These are phyloP conservation scores for Echria macrotheca DNA, from an alignment of 495 filamentous ascomycete species.

Conservation along the genomic window DNA sequence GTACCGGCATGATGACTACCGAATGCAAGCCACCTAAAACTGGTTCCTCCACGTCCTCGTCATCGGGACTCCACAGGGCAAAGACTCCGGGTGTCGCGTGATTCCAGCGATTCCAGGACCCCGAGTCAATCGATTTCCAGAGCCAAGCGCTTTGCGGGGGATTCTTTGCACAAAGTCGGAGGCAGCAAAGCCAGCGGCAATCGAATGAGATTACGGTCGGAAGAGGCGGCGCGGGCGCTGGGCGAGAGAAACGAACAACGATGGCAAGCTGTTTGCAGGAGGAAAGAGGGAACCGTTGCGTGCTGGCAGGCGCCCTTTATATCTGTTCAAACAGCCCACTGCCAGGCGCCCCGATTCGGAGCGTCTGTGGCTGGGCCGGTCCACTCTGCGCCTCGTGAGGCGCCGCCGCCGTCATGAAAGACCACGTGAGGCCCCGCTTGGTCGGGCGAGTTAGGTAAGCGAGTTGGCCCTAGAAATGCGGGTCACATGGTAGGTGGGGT, in stretches of 20 bases:
- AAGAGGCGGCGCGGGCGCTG: too few relatives aligned
- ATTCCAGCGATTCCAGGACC: too few relatives aligned
- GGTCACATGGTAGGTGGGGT: conserved; percentile 28
- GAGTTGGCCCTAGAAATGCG: conserved; percentile 27
- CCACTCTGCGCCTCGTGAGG: too few relatives aligned
- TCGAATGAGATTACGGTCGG: too few relatives aligned
- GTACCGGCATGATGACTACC: conserved; percentile 25
- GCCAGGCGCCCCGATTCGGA: not conserved
- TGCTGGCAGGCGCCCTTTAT: conserved; percentile 15
- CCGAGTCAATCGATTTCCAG: too few relatives aligned
- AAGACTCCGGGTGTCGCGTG: too few relatives aligned
- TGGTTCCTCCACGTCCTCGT: conserved; percentile 28
- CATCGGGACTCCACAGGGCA: too few relatives aligned
- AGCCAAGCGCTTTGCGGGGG: not conserved
- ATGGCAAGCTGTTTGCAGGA: conserved; percentile 7
- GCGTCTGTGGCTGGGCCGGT: conserved; percentile 2
- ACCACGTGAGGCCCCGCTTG: too few relatives aligned
- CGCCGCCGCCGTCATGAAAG: too few relatives aligned
- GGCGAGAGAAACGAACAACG: too few relatives aligned
- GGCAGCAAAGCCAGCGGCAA: too few relatives aligned
- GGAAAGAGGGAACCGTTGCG: conserved; percentile 18
- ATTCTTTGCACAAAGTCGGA: not conserved
- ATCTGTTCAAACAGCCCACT: conserved; percentile 6
- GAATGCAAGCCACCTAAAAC: conserved; percentile 8
- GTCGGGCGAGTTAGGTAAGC: too few relatives aligned